These are phyloP conservation scores for Coniochaeta sp. DNA, from an alignment of 2,329 filamentous ascomycete genomes.

Conservation along the genomic window DNA sequence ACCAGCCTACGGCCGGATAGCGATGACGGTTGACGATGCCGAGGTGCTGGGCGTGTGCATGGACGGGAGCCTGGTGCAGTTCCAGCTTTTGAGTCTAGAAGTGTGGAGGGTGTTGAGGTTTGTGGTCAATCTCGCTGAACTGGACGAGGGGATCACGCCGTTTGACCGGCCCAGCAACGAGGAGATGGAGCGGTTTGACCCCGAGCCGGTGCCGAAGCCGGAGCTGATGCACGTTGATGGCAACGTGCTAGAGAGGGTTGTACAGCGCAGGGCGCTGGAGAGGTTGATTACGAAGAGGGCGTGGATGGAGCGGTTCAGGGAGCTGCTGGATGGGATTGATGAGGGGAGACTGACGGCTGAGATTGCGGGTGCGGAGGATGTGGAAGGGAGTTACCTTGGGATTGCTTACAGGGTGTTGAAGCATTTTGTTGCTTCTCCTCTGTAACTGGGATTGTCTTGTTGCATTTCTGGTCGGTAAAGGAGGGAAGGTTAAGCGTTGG, in stretches of 20 bases:
- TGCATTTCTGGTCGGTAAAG: conserved; percentile 1
- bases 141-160: conserved; percentile 40
- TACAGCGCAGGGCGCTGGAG: conserved; percentile 39
- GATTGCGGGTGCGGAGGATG: conserved; percentile 18
- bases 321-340: conserved; percentile 44
- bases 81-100: conserved; percentile 56
- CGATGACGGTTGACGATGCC: conserved; percentile 33
- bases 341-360: conserved; percentile 30
- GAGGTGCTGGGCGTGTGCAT: conserved; percentile 60
- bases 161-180: conserved; percentile 27
- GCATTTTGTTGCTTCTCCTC: conserved; percentile 42
- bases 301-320: conserved; percentile 33
- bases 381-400: conserved; percentile 30
- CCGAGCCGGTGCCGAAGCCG: conserved; percentile 32
- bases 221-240: conserved; percentile 59
- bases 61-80: conserved; percentile 63
- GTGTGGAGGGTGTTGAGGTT: conserved; percentile 66
- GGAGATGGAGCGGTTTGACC: conserved; percentile 16
- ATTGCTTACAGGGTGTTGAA: conserved; percentile 48
- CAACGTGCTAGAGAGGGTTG: conserved; percentile 51
- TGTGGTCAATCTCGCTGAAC: conserved; percentile 60
- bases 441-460: conserved; percentile 24
- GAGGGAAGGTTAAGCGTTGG: not conserved
- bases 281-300: conserved; percentile 27
- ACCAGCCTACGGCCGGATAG: conserved; percentile 34